Evolutionary conservation across 495 filamentous ascomycete genomes (phyloP).

Genomic region (Penicillium lagena): DNA sequence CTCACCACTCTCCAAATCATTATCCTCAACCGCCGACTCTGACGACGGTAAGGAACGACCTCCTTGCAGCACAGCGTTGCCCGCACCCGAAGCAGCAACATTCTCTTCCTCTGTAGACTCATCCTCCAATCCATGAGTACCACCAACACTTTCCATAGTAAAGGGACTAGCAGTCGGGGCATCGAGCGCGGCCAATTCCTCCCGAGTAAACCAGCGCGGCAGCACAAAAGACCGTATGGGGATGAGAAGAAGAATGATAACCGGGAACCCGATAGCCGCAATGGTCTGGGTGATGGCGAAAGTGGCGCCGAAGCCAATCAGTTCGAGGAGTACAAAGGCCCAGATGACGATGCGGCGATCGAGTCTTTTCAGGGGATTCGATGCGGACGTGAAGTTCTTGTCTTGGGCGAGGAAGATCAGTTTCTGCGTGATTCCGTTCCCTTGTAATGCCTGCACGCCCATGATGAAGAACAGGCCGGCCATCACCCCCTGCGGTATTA

Average conservation of each 20-base stretch:
- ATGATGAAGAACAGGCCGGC: constrained; percentile 94
- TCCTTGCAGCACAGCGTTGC: constrained; percentile 10
- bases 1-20: constrained; percentile 36
- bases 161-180: constrained; percentile 76
- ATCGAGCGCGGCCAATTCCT: constrained; percentile 71
- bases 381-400: constrained; percentile 50
- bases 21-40: constrained; percentile 23
- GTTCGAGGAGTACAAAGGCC: constrained; percentile 69
- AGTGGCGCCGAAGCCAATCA: constrained; percentile 74
- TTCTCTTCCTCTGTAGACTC: constrained; percentile 6
- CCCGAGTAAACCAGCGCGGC: constrained; percentile 57
- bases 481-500: constrained; percentile 83
- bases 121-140: constrained; percentile 49
- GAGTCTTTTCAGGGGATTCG: constrained; percentile 60
- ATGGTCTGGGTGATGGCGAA: constrained; percentile 97
- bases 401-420: constrained; percentile 71
- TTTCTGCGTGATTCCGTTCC: constrained; percentile 79
- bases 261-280: constrained; percentile 88
- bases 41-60: constrained; percentile 11
- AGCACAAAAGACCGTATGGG: constrained; percentile 69
- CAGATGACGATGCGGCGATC: constrained; percentile 60
- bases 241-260: constrained; percentile 78
- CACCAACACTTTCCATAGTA: constrained; percentile 80
- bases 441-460: constrained; percentile 75
- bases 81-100: not conserved